Evolutionary conservation across 371 early-diverging fungal species (phyloP).

Genomic region (Mortierella sp.): DNA sequence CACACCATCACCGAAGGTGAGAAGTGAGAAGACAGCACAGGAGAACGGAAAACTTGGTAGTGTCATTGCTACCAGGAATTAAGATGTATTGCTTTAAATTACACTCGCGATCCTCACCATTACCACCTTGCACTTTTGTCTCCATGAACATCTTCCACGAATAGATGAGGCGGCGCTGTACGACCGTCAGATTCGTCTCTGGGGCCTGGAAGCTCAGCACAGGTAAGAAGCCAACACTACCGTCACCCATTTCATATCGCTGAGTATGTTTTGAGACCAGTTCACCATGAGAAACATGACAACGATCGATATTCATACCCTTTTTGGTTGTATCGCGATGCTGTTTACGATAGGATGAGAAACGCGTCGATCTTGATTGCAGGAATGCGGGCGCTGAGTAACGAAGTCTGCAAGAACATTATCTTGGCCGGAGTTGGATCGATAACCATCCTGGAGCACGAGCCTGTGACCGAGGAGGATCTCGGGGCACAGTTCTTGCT

Average conservation of each 20-base stretch:
- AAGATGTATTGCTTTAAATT: no score
- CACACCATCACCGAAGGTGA: constrained; percentile 52
- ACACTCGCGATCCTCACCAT: background rate
- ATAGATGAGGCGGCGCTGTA: constrained; percentile 93
- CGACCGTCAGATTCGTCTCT: constrained; percentile 96
- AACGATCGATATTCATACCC: background rate
- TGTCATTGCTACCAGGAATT: background rate
- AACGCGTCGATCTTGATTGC: constrained; percentile 79
- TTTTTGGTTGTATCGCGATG: background rate
- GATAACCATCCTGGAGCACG: constrained; percentile 79
- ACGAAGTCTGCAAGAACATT: constrained; percentile 92
- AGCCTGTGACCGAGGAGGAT: constrained; percentile 70
- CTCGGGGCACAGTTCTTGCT: constrained; percentile 89
- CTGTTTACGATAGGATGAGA: constrained; percentile 73
- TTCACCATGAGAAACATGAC: no score
- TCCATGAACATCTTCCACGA: background rate
- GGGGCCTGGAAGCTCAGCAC: constrained; percentile 95
- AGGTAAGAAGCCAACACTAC: constrained; percentile 62
- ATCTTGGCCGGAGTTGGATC: constrained; percentile 91
- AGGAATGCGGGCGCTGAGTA: constrained; percentile 77
- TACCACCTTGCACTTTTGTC: background rate
- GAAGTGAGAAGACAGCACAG: background rate
- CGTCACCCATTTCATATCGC: no score
- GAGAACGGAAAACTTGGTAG: background rate
- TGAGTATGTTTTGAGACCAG: no score